These are phyloP conservation scores for maize (Zea mays) DNA, from an alignment of 176 grass and related monocot species.

Conservation along the genomic window DNA sequence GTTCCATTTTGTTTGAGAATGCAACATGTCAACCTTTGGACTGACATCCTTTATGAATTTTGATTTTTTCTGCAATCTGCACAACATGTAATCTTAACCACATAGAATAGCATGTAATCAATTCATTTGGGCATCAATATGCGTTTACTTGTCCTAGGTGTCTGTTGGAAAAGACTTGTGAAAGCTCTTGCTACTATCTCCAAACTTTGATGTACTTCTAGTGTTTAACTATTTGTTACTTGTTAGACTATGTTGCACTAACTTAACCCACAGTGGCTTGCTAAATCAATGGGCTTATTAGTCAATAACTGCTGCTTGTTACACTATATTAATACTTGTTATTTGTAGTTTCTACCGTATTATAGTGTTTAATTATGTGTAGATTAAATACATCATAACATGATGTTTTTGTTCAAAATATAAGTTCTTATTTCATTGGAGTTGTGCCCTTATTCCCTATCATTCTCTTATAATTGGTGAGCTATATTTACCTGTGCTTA, in stretches of 20 bases:
- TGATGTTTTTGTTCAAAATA: neutral
- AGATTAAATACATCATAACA: neutral
- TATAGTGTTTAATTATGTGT: neutral
- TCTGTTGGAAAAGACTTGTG: neutral
- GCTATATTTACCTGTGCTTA: conserved; percentile 1
- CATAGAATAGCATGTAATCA: neutral
- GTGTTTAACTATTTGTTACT: too few relatives aligned
- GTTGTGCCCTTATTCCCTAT: neutral
- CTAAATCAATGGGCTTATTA: conserved; percentile 5
- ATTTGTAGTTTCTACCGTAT: neutral
- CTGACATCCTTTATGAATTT: neutral
- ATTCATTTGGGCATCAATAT: conserved; percentile 12
- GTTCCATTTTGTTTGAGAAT: conserved; percentile 29
- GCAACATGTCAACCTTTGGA: conserved; percentile 2
- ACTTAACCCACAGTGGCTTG: neutral
- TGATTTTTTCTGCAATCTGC: neutral
- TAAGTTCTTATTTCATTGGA: neutral
- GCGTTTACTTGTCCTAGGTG: neutral
- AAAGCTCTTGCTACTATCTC: neutral
- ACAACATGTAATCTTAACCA: neutral
- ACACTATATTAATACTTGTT: neutral
- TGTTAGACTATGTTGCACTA: neutral
- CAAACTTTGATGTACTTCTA: too few relatives aligned
- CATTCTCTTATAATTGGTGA: conserved; percentile 9
- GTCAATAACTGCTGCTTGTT: neutral